Evolutionary conservation across 345 rosid species (phyloP), one percentile per base, ranked within the genome.

Genomic region (Pistacia integerrima): DNA sequence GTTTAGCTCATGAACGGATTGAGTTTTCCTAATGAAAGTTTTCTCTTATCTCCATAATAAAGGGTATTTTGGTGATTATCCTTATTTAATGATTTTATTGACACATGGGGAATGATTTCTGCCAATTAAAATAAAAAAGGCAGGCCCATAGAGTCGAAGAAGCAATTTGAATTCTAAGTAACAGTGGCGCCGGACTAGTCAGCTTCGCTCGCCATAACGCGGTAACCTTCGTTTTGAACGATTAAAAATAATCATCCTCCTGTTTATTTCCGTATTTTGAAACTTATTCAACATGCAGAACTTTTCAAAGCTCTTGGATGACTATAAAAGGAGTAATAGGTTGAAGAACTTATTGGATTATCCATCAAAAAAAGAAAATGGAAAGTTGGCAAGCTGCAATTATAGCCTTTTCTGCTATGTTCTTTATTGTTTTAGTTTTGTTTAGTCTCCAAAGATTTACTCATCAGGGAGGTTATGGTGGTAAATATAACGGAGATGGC

Each of bases 341-440:
- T 18, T 30, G 7, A 12, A 20, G 66, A 38, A 56, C 4, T 58
- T 22, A 11, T n/a, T 48, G 54, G 28, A 66, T 44, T 2, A 66
- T 17, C 16, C 20, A 9, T 20, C 7, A 5, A 9, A 0, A 5
- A 17, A 11, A 6, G 63, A 18, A 18, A 51, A 74, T 69, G 82
- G 72, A 79, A 64, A 25, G 12, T 3, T 74, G 78, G 72, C 64
- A 11, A 35, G 48, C 64, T 55, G 8, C 61, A 14, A 25, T 79
- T 49, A 62, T 73, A 52, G 22, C 25, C 13, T 58, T 61, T 25
- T 25, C 25, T 25, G 25, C 25, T 9, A 12, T 74, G 30, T 28
- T 55, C 28, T 30, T 65, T 44, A 8, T 56, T 25, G 1, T 16
- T 8, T 44, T 55, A 35, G 7, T 78, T 4, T 8, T 41, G 4